Evolutionary conservation across 2,329 filamentous ascomycete species (phyloP), one percentile per base, ranked within the genome.

Genomic region (Coniochaeta hoffmannii): DNA sequence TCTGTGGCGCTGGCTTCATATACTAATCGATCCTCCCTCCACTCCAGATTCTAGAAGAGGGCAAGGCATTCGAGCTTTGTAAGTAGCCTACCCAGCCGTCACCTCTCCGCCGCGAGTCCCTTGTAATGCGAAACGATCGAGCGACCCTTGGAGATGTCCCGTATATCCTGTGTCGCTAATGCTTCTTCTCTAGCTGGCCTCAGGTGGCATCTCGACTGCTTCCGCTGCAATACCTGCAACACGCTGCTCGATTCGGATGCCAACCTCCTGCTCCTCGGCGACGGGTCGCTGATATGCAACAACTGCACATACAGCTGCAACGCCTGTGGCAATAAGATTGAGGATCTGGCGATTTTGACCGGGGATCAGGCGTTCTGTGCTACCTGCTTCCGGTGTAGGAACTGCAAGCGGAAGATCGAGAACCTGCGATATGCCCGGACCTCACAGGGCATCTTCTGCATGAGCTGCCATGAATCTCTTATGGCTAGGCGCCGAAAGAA

Each of bases 231-330:
- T 71, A 95, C 89, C 55, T 99, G 93, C 78, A 85, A 86, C 67
- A 97, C 92, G 58, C 85, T 97, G 56, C 90, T 99, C 74, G 94
- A 99, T 76, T 97, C 94, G 59, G 93, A 99, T 69, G 94, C 94
- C 65, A 97, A 97, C 73, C 86, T 99, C 52, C 86, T 99, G 53
- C 87, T 99, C 26, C 89, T 99, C 60, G 94, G 94, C 69, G 94
- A 99, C 75, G 94, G 94, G 62, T 97, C 93, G 17, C 84, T 99
- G 62, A 97, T 99, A 64, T 99, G 94, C 80, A 97, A 96, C 76
- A 96, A 97, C 73, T 99, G 94, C 76, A 97, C 94, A 54, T 99
- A 99, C 72, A 97, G 92, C 79, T 99, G 94, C 78, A 96, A 86
- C 71, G 92, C 92, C 54, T 99, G 94, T 73, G 86, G 86, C 57